Conservation (phyloP, 2,329 filamentous ascomycete genomes). For the Aureobasidium sp. region DNA sequence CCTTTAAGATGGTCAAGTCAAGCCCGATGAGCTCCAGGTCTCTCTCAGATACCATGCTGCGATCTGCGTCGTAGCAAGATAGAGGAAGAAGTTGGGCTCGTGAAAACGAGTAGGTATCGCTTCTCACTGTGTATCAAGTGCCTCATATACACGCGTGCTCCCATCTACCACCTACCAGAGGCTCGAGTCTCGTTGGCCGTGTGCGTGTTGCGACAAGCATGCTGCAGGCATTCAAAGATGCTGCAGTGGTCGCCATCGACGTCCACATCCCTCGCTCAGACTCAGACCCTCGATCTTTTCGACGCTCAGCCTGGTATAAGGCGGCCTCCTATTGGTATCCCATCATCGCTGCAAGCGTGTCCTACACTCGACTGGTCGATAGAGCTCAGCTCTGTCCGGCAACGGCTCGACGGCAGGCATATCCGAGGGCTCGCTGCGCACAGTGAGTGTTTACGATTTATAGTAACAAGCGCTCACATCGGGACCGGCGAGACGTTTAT, state of each 20-base stretch:
- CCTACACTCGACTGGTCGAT: too few species aligned
- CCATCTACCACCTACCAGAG: not conserved
- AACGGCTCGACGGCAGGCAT: too few species aligned
- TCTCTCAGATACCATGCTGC: not conserved
- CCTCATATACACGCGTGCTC: not conserved
- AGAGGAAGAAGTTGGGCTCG: not conserved
- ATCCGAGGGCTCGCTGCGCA: not conserved
- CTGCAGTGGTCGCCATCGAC: not conserved
- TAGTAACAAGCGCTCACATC: not conserved
- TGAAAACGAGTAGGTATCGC: not conserved
- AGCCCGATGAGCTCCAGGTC: not conserved
- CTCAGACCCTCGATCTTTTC: too few species aligned
- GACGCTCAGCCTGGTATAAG: too few species aligned
- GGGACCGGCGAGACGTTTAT: not conserved
- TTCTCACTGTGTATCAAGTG: too few species aligned
- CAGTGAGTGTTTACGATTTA: not conserved
- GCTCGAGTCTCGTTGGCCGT: not conserved
- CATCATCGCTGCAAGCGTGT: too few species aligned
- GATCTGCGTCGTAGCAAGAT: too few species aligned
- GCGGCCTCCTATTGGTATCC: too few species aligned
- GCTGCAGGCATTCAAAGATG: not conserved
- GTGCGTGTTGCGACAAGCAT: not conserved
- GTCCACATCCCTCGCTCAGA: too few species aligned
- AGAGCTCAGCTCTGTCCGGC: not conserved
- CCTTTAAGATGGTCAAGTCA: not conserved